Conservation (phyloP, 768 basidiomycete genomes). For the Lactarius hengduanensis region DNA sequence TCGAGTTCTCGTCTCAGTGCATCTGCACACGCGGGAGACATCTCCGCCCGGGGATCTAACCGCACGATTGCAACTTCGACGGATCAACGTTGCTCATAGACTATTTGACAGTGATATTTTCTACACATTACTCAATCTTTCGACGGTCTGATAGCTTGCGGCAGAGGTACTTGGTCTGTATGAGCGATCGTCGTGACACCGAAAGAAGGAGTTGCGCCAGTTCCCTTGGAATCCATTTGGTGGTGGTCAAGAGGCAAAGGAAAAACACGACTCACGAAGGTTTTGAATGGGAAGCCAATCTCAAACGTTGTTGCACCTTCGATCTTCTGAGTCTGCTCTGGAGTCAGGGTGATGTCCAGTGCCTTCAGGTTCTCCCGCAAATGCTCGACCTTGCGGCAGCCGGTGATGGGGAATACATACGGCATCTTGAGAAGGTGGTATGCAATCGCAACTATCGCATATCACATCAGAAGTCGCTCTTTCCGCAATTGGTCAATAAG, state of each 20-base stretch:
- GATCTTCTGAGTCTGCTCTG: slow-evolving; percentile 46
- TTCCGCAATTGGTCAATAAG: neutral
- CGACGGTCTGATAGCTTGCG: neutral
- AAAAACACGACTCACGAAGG: neutral
- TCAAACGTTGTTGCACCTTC: slow-evolving; percentile 41
- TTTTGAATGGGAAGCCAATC: slow-evolving; percentile 42
- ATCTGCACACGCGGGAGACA: neutral
- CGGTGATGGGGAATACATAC: slow-evolving; percentile 49
- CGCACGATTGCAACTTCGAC: neutral
- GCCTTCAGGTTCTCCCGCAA: slow-evolving; percentile 51
- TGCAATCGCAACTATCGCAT: slow-evolving; percentile 49
- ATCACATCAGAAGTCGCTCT: neutral
- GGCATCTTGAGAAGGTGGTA: slow-evolving; percentile 53
- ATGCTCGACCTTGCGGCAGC: slow-evolving; percentile 53
- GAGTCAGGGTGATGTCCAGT: slow-evolving; percentile 41
- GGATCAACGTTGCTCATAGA: neutral
- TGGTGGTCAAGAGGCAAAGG: neutral
- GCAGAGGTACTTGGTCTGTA: neutral
- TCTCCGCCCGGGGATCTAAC: neutral
- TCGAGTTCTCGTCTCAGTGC: too few relatives aligned
- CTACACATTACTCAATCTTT: neutral
- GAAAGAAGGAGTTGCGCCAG: neutral
- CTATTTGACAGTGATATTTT: neutral
- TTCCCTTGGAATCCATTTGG: neutral
- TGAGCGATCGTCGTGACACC: neutral